Evolutionary conservation across 2,329 filamentous ascomycete genomes (phyloP), one percentile per base, ranked within the genome.

Genomic region (Xylaria multiplex): DNA sequence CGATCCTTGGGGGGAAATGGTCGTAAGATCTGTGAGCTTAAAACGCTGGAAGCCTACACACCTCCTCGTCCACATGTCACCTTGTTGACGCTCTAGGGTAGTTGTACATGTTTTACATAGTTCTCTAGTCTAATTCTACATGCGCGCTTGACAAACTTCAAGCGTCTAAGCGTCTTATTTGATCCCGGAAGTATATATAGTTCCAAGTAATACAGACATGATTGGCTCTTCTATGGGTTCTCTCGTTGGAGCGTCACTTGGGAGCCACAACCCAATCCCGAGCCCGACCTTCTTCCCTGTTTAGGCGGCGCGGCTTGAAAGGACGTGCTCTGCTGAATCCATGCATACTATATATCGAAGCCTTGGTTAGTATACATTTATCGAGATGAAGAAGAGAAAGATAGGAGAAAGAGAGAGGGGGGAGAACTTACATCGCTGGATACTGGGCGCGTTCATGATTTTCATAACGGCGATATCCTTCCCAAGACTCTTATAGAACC

Each of bases 401-500:
- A 24, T 11, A 42, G 14, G 14, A 13, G 6, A 22, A 32, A 50
- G 2, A n/a, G 30, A 30, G 37, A 37, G 48, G 42, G n/a, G 22
- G 37, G 35, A 22, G 40, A 37, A 65, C 64, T 59, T 37, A 67
- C 67, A 27, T 7, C 52, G 30, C 19, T 68, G 50, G 19, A 77
- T 71, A 46, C 72, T 77, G 1, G 57, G 65, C 8, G 67, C 66
- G 6, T 74, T 69, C 16, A 79, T 64, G 9, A 80, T 73, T 62
- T 77, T 77, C 24, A 80, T 70, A 2, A 79, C 74, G 0, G 77
- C 71, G 2, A 79, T 60, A 24, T 77, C 72, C 8, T 72, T 68
- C 1, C 75, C 75, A 5, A 82, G 68, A 4, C 68, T 69, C 64
- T 76, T 74, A 37, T 72, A 76, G 57, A 79, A 74, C 81, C 80